phyloP scores from a whole-genome alignment of 495 filamentous ascomycete species.

The Cercophora sp. region DNA sequence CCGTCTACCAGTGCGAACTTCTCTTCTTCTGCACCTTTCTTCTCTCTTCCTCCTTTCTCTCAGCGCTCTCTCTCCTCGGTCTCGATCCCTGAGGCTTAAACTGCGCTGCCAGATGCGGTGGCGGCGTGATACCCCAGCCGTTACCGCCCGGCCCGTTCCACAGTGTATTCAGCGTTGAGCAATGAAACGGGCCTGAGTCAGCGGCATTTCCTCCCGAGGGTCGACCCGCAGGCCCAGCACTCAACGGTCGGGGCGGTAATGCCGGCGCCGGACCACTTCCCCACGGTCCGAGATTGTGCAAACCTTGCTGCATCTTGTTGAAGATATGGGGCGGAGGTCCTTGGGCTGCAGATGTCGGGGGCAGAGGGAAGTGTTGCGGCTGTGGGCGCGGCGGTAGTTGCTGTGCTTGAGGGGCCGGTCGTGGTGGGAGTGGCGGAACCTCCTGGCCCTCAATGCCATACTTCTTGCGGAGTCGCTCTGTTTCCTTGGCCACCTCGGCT shows the following conservation, averaged over 20 bases:
- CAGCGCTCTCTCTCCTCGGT: conserved; percentile 17
- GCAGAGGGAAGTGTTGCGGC: conserved; percentile 4
- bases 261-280: conserved; percentile 17
- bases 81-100: conserved; percentile 18
- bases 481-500: conserved; percentile 76
- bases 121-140: conserved; percentile 8
- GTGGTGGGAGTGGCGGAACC: conserved; percentile 21
- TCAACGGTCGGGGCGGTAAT: conserved; percentile 38
- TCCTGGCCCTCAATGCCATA: conserved; percentile 59
- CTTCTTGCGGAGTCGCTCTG: conserved; percentile 67
- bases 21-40: conserved; percentile 42
- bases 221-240: conserved; percentile 31
- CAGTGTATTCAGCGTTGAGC: conserved; percentile 20
- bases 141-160: conserved; percentile 23
- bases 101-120: conserved; percentile 16
- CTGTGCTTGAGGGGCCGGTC: background rate
- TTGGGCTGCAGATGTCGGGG: background rate
- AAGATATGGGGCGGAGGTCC: conserved; percentile 8
- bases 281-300: background rate
- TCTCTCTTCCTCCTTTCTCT: conserved; percentile 25
- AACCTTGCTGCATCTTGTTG: conserved; percentile 14
- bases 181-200: conserved; percentile 23
- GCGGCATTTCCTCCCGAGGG: background rate
- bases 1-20: conserved; percentile 41
- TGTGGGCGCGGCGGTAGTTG: conserved; percentile 17